A percentile compares a stretch with the other conserved stretches of the same genome.
Evolutionary conservation across 176 grass and related monocot species (phyloP).

Genomic region (Elaeis guineensis): DNA sequence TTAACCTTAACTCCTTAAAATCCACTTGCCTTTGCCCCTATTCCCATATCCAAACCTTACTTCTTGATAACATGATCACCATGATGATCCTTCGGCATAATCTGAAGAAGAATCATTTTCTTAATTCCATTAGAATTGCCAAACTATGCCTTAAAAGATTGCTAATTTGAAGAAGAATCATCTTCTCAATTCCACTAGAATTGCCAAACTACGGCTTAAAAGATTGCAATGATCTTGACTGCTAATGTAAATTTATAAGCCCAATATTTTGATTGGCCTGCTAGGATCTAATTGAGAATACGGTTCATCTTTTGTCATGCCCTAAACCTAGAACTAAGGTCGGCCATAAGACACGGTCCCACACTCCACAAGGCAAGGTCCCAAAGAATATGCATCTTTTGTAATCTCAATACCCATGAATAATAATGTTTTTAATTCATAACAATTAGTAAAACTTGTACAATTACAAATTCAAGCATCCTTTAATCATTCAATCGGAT

Average conservation of each 20-base stretch:
- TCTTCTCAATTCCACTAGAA: conserved; percentile 31
- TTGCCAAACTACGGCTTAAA: conserved; percentile 71
- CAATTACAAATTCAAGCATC: too few relatives aligned
- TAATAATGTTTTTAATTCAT: too few relatives aligned
- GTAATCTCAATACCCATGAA: too few relatives aligned
- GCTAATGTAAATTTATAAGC: conserved; percentile 65
- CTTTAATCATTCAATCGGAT: too few relatives aligned
- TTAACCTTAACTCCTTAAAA: conserved; percentile 52
- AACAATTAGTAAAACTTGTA: too few relatives aligned
- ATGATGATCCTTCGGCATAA: conserved; percentile 70
- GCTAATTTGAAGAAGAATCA: too few relatives aligned
- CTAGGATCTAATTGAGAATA: conserved; percentile 1
- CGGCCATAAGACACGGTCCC: too few relatives aligned
- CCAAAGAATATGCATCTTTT: too few relatives aligned
- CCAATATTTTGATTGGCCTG: conserved; percentile 38
- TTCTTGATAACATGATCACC: conserved; percentile 45
- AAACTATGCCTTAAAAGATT: background rate
- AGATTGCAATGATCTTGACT: conserved; percentile 36
- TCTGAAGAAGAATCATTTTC: conserved; percentile 59
- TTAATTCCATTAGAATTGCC: background rate
- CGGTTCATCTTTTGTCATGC: too few relatives aligned
- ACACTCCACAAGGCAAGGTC: too few relatives aligned
- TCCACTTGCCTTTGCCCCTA: conserved; percentile 55
- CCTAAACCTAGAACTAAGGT: too few relatives aligned
- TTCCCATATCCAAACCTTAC: conserved; percentile 45